Percentiles rank a stretch among this genome's conserved stretches.
phyloP scores from a whole-genome alignment of 2,329 filamentous ascomycete genomes.

The Penicillium capsulatum region DNA sequence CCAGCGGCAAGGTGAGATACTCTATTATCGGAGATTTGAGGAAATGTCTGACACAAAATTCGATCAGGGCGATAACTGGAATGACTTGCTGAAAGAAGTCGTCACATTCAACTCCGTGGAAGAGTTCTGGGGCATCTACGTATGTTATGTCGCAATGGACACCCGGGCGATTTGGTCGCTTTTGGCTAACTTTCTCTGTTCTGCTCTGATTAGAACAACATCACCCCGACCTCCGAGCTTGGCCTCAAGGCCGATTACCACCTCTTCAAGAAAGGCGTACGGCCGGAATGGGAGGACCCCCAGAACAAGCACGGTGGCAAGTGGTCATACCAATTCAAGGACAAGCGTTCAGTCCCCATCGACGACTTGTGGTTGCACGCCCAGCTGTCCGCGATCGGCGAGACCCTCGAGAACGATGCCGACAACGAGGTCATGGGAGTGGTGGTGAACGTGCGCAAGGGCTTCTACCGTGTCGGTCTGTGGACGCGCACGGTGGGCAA shows the following conservation, averaged over 20 bases:
- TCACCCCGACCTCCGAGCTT: slow-evolving; percentile 90
- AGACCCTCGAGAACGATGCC: slow-evolving; percentile 88
- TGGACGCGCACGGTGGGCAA: slow-evolving; percentile 96
- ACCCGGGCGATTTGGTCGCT: too few species aligned
- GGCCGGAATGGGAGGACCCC: slow-evolving; percentile 95
- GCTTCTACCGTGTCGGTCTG: slow-evolving; percentile 93
- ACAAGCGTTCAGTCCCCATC: slow-evolving; percentile 86
- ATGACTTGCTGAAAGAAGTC: slow-evolving; percentile 94
- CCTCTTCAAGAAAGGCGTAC: slow-evolving; percentile 95
- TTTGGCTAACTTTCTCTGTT: neutral
- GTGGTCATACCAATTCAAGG: slow-evolving; percentile 98
- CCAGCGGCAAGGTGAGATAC: slow-evolving; percentile 76
- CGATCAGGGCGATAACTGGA: slow-evolving; percentile 90
- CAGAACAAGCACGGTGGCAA: slow-evolving; percentile 99
- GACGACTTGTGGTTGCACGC: slow-evolving; percentile 96
- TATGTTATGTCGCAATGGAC: slow-evolving; percentile 48
- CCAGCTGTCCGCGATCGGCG: slow-evolving; percentile 93
- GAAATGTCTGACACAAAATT: slow-evolving; percentile 12
- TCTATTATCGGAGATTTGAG: neutral
- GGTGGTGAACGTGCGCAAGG: slow-evolving; percentile 97
- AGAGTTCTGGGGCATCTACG: slow-evolving; percentile 99
- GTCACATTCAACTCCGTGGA: slow-evolving; percentile 98
- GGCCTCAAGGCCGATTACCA: slow-evolving; percentile 99
- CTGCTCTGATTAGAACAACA: slow-evolving; percentile 77
- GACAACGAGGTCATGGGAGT: slow-evolving; percentile 99